phyloP scores from a whole-genome alignment of 805 yeast species.

The Danielozyma ontarioensis region DNA sequence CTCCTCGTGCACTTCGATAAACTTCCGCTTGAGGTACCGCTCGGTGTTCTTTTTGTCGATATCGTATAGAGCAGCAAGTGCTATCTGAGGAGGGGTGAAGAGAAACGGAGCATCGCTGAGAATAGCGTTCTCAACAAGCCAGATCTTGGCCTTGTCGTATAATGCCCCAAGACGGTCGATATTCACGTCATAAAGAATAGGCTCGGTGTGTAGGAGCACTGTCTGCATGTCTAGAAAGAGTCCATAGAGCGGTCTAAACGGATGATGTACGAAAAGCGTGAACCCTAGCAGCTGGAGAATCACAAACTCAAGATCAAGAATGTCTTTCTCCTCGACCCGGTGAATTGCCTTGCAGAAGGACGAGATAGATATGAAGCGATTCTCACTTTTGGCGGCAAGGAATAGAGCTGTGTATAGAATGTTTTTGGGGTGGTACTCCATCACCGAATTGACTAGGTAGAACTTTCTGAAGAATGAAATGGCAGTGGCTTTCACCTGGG shows the following conservation, averaged over 20 bases:
- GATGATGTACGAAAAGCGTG: slow-evolving; percentile 82
- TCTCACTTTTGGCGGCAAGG: slow-evolving; percentile 89
- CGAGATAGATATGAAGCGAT: slow-evolving; percentile 80
- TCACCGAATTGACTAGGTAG: slow-evolving; percentile 71
- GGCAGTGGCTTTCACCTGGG: slow-evolving; percentile 87
- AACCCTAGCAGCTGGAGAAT: slow-evolving; percentile 71
- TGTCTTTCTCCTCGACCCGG: slow-evolving; percentile 59
- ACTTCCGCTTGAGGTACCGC: slow-evolving; percentile 63
- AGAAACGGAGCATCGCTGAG: slow-evolving; percentile 71
- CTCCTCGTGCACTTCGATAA: slow-evolving; percentile 33
- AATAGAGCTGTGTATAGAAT: slow-evolving; percentile 71
- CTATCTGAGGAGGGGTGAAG: slow-evolving; percentile 93
- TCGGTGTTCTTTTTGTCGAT: slow-evolving; percentile 60
- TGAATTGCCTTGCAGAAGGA: slow-evolving; percentile 69
- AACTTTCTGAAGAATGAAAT: slow-evolving; percentile 76
- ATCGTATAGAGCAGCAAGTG: slow-evolving; percentile 75
- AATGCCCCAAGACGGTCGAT: slow-evolving; percentile 56
- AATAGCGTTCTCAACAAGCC: slow-evolving; percentile 59
- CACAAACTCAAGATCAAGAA: slow-evolving; percentile 74
- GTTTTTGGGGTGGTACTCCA: slow-evolving; percentile 84
- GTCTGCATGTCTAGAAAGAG: slow-evolving; percentile 86
- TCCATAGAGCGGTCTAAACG: slow-evolving; percentile 87
- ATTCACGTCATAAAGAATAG: slow-evolving; percentile 40
- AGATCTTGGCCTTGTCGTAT: slow-evolving; percentile 64
- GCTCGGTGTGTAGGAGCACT: slow-evolving; percentile 37